These are phyloP conservation scores for Nemophila menziesii DNA, from an alignment of 257 asterid species.

Conservation along the genomic window DNA sequence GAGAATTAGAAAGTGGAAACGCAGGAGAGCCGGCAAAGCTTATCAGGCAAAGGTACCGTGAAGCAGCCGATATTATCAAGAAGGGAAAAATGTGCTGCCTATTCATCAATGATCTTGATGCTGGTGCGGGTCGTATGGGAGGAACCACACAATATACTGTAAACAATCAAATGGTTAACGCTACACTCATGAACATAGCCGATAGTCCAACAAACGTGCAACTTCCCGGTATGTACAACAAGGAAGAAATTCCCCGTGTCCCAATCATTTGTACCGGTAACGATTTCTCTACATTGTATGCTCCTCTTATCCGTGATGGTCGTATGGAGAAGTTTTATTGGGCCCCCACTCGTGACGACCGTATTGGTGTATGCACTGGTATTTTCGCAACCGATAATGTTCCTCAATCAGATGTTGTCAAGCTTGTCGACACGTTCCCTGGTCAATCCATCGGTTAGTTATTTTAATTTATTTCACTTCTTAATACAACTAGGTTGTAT, in stretches of 20 bases:
- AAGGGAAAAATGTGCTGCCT: conserved; percentile 82
- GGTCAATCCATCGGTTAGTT: conserved; percentile 77
- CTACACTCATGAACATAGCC: conserved; percentile 92
- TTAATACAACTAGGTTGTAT: not conserved
- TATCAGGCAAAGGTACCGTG: conserved; percentile 60
- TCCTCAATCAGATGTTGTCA: conserved; percentile 34
- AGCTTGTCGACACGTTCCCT: conserved; percentile 69
- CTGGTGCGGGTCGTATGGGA: conserved; percentile 85
- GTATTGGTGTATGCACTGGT: conserved; percentile 75
- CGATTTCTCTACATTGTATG: conserved; percentile 76
- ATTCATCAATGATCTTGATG: conserved; percentile 83
- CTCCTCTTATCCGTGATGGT: conserved; percentile 88
- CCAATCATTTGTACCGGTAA: conserved; percentile 78
- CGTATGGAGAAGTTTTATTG: conserved; percentile 97
- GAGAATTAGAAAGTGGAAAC: conserved; percentile 63
- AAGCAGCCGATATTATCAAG: conserved; percentile 68
- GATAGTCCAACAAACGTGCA: conserved; percentile 82
- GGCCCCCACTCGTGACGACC: conserved; percentile 86
- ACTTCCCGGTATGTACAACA: conserved; percentile 95
- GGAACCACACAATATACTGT: conserved; percentile 90
- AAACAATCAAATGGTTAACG: conserved; percentile 90
- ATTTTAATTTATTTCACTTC: not conserved
- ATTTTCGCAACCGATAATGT: conserved; percentile 59
- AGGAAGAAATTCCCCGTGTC: conserved; percentile 74
- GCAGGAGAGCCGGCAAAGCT: conserved; percentile 73